Base-by-base conservation (phyloP, 768 basidiomycete species). In the Leccinum imitatum region DNA sequence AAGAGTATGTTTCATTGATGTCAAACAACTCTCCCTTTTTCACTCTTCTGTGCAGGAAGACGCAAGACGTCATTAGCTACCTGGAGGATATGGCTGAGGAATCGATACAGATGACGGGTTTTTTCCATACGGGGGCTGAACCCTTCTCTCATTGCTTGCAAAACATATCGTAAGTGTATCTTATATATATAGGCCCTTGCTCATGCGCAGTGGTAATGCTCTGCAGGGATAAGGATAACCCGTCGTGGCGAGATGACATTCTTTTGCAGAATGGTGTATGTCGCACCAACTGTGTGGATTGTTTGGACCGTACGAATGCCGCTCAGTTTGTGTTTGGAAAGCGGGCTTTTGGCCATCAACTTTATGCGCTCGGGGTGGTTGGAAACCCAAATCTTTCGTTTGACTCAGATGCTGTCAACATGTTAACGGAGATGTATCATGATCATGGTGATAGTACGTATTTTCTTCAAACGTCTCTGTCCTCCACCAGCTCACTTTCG, bases 391-490 rank as follows among this genome's bases (percentile, higher is more conserved):
- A 93, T 67, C 78, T 99, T 39, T 84, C 87, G 0, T 96, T 96
- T 69, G 94, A 96, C 67, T 93, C 91, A 10, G 95, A 96, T 72
- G 95, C 93, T 1, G 91, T 95, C 44, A 94, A 95, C 71, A 95
- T 98, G 85, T 70, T 99, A 65, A 98, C 95, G 4, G 94, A 97
- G 76, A 98, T 99, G 95, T 98, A 95, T 73, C 94, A 96, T 70
- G 94, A 97, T 72, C 95, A 97, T 65, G 94, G 94, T 1, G 94
- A 97, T 69, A 95, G 93, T 94, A 69, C 68, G 90, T 75, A 19
- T 35, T 21, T 39, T 63, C 19, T 41, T 63, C 10, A 9, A 2
- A 21, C 11, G 14, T 57, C 21, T 15, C 31, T 50, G 11, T 6
- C 21, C 30, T 2, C 15, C 3, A 31, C 25, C 3, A 2, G 10